Percentiles rank a stretch among this genome's conserved stretches.
These are phyloP conservation scores for Talaromyces thailandensis DNA, from an alignment of 495 filamentous ascomycete species.

Conservation along the genomic window DNA sequence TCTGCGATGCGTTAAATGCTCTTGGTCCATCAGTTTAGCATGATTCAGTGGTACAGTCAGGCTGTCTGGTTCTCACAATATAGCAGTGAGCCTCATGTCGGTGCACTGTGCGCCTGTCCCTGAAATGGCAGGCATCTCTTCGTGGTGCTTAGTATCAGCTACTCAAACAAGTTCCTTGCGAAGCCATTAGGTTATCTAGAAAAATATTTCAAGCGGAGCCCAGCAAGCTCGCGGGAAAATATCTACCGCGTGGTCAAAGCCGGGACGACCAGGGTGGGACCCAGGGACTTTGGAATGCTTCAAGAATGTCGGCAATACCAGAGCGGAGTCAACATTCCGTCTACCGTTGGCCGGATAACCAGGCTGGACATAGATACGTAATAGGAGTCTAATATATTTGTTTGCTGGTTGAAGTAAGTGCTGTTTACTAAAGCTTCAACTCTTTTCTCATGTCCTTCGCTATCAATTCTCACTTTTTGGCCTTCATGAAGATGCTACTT, in stretches of 20 bases:
- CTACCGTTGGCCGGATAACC: background rate
- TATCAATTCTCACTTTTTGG: background rate
- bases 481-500: background rate
- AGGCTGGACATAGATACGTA: background rate
- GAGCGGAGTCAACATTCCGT: background rate
- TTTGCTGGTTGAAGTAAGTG: background rate
- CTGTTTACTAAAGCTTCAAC: background rate
- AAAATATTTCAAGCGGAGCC: too few species aligned
- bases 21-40: too few species aligned
- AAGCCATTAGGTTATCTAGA: background rate
- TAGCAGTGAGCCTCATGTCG: too few species aligned
- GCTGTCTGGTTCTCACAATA: too few species aligned
- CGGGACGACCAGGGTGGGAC: background rate
- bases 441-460: background rate
- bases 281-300: background rate
- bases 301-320: background rate
- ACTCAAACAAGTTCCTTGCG: background rate
- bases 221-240: too few species aligned
- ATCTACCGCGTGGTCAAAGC: background rate
- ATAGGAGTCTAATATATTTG: background rate
- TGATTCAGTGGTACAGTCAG: too few species aligned
- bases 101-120: background rate
- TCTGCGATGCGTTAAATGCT: too few species aligned
- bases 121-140: background rate
- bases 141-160: background rate